Percentiles rank a stretch among this genome's conserved stretches.
These are phyloP conservation scores for Dispira parvispora DNA, from an alignment of 192 early-diverging fungal species.

Conservation along the genomic window DNA sequence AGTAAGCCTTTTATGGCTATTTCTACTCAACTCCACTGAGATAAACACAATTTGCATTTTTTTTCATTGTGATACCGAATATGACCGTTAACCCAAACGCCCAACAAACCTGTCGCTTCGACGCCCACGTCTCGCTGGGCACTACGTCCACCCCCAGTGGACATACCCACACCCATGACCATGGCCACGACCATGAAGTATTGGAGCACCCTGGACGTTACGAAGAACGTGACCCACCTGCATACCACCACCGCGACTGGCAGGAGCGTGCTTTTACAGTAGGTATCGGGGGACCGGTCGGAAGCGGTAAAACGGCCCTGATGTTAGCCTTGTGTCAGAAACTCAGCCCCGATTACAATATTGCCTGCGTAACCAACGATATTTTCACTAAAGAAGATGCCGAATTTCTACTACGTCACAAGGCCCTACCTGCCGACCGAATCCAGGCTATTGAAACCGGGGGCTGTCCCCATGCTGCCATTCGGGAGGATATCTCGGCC, in stretches of 20 bases:
- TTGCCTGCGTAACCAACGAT: constrained; percentile 92
- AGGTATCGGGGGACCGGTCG: constrained; percentile 90
- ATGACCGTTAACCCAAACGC: not conserved
- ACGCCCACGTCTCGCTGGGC: not conserved
- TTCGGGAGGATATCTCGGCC: constrained; percentile 89
- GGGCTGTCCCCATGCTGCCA: constrained; percentile 91
- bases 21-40: no score
- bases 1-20: no score
- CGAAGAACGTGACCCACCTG: constrained; percentile 52
- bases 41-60: no score
- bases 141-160: not conserved
- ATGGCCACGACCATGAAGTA: constrained; percentile 84
- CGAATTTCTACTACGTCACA: constrained; percentile 80
- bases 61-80: no score
- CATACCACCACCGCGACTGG: constrained; percentile 66
- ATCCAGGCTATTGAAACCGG: constrained; percentile 93
- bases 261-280: constrained; percentile 85
- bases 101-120: constrained; percentile 1
- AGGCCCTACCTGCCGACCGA: constrained; percentile 71
- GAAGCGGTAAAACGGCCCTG: constrained; percentile 86
- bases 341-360: constrained; percentile 61
- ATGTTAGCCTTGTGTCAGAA: constrained; percentile 78
- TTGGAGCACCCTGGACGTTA: constrained; percentile 76
- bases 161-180: constrained; percentile 35
- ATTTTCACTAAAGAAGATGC: constrained; percentile 96